Percentiles rank a stretch among this genome's conserved stretches.
Evolutionary conservation across 257 asterid genomes (phyloP).

Genomic region (Forsythia suspensa): DNA sequence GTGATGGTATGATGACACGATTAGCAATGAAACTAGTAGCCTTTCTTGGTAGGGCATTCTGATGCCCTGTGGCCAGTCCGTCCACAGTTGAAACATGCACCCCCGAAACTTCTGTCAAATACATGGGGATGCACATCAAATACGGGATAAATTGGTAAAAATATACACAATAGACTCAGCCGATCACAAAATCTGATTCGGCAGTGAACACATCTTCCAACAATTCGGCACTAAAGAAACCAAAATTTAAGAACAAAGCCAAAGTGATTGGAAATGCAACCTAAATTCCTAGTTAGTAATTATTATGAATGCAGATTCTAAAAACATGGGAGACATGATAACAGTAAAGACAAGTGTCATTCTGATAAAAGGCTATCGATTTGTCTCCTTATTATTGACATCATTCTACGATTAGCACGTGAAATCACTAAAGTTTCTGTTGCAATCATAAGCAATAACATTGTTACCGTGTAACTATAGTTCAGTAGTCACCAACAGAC

Average conservation of each 20-base stretch:
- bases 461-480: no score
- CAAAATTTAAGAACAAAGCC: no score
- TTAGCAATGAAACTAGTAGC: constrained; percentile 17
- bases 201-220: neutral
- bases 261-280: neutral
- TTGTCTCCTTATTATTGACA: neutral
- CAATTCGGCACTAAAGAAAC: no score
- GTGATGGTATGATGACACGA: constrained; percentile 4
- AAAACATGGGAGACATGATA: no score
- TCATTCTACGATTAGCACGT: neutral
- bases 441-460: neutral
- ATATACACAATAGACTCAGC: neutral
- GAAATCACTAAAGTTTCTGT: neutral
- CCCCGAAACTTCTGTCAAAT: constrained; percentile 36
- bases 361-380: neutral
- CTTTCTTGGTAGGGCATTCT: constrained; percentile 47
- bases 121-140: neutral
- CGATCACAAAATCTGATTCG: no score
- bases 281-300: no score
- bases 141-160: neutral
- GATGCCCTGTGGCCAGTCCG: constrained; percentile 49
- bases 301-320: no score
- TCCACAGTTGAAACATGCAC: constrained; percentile 57
- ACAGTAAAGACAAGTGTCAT: neutral
- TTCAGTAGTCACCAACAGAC: no score